Conservation (phyloP, 2,329 filamentous ascomycete species). For the Aspergillus eucalypticola region DNA sequence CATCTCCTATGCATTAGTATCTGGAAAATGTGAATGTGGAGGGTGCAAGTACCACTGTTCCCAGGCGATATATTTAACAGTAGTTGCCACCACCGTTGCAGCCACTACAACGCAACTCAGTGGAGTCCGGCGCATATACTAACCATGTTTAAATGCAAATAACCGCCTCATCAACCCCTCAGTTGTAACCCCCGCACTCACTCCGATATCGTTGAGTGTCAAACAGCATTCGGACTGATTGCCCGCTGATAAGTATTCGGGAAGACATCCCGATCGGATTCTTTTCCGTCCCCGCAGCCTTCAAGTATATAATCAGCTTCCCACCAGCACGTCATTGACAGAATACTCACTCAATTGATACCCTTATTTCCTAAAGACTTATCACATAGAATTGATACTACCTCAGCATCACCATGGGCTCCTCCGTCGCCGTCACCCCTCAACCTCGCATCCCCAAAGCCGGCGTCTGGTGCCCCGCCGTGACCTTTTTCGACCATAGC, state of each 20-base stretch:
- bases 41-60: too few relatives aligned
- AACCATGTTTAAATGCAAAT: too few relatives aligned
- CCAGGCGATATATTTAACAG: too few relatives aligned
- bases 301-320: neutral
- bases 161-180: too few relatives aligned
- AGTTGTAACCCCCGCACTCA: neutral
- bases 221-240: neutral
- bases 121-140: too few relatives aligned
- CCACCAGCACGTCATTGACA: neutral
- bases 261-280: constrained; percentile 3
- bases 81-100: too few relatives aligned
- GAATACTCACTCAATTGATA: neutral
- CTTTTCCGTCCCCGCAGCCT: constrained; percentile 8
- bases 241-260: constrained; percentile 6
- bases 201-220: neutral
- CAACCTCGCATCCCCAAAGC: constrained; percentile 26
- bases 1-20: too few relatives aligned
- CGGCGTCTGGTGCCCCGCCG: constrained; percentile 55
- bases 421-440: constrained; percentile 9
- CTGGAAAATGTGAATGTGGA: too few relatives aligned
- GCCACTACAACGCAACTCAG: too few relatives aligned
- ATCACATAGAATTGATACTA: neutral
- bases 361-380: too few relatives aligned
- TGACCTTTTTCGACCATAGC: constrained; percentile 56
- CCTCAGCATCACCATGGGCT: constrained; percentile 15